Conservation (phyloP, 2,329 filamentous ascomycete species). For the Apiospora malaysiana region DNA sequence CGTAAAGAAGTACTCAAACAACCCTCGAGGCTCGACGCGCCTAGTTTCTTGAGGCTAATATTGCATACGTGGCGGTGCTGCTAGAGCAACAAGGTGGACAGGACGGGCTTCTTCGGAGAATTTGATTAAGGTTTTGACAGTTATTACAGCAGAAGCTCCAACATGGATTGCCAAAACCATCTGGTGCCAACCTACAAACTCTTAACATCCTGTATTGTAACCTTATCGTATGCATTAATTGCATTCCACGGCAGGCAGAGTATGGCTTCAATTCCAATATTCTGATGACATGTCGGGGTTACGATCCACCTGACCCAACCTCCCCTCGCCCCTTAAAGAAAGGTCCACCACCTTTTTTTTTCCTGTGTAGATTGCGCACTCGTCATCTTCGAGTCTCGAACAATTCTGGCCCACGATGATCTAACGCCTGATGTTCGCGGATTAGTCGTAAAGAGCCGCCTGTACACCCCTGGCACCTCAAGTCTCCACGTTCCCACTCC, state of each 20-base stretch:
- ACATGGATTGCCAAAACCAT: constrained; percentile 15
- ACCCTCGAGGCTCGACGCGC: background rate
- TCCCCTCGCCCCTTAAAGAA: background rate
- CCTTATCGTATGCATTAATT: background rate
- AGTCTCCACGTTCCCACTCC: constrained; percentile 20
- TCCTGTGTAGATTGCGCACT: constrained; percentile 13
- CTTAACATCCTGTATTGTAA: background rate
- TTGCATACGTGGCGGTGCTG: constrained; percentile 14
- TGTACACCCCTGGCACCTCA: background rate
- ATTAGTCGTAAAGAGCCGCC: constrained; percentile 14
- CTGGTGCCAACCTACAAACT: background rate
- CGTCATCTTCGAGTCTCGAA: background rate
- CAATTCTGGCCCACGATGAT: constrained; percentile 14
- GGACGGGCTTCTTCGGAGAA: constrained; percentile 17
- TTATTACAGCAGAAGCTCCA: constrained; percentile 9
- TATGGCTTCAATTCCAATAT: background rate
- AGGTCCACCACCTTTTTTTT: background rate
- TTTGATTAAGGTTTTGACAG: constrained; percentile 18
- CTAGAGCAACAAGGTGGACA: constrained; percentile 17
- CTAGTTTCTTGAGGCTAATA: no score
- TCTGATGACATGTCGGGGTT: constrained; percentile 12
- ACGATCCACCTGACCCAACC: constrained; percentile 15
- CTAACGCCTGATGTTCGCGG: constrained; percentile 14
- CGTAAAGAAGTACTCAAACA: background rate
- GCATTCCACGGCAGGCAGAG: background rate